Evolutionary conservation across 2,329 filamentous ascomycete species (phyloP), one percentile per base, ranked within the genome.

Genomic region (Thyridium curvatum): DNA sequence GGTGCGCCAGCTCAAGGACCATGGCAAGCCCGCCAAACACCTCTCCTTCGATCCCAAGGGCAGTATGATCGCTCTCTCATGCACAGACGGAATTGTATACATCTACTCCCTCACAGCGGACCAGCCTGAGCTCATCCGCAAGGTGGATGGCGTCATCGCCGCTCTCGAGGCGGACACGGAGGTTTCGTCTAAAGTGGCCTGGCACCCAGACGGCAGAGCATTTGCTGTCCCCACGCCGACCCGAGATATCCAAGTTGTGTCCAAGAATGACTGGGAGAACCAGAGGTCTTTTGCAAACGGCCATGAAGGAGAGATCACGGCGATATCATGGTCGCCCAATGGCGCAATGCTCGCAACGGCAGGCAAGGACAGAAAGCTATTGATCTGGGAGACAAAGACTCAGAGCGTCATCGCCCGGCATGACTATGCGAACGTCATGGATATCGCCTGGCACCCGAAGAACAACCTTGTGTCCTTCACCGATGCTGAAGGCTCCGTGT

Each of bases 121-220:
- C 15, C 77, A 89, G 50, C 90, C 91, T 1, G 80, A 89, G 53
- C 69, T 97, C 42, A 73, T 95, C 38, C 82, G 80, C 47, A 89
- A 86, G 58, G 71, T 98, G 8, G 89, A 95, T 52, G 90, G 89
- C 1, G 68, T 96, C 48, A 93, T 97, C 49, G 83, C 81, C 44
- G 75, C 76, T 14, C 61, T 91, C 3, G 90, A 96, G 41, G 74
- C 79, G 2, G 87, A 93, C 33, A 75, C 82, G 2, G 86, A 94
- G 44, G 73, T 78, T 6, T 89, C 82, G 46, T 83, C 87, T 4
- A 76, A 75, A 52, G 80, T 84, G 6, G 77, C 80, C 1, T 98
- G 93, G 93, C 93, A 97, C 63, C 94, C 94, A 0, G 91, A 97
- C 56, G 91, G 93, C 15, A 79, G 87, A 48, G 87, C 90, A 3